Percentiles rank a stretch among this genome's conserved stretches.
Conservation (phyloP, 2,329 filamentous ascomycete genomes). For the Calonectria multiphialidica region DNA sequence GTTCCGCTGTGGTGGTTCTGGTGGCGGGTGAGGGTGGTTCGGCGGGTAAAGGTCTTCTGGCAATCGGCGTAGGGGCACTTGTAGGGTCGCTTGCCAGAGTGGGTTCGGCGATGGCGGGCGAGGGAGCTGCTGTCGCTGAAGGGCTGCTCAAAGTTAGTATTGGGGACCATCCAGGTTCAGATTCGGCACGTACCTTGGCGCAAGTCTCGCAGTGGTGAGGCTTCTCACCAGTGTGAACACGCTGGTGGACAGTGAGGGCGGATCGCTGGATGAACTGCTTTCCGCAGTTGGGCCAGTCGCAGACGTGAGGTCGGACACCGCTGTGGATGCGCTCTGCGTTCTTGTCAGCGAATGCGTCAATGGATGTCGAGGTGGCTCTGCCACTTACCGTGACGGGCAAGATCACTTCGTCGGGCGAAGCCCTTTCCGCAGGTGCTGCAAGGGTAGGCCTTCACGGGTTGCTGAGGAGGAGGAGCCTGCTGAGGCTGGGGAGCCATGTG, state of each 20-base stretch:
- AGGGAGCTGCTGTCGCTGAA: slow-evolving; percentile 97
- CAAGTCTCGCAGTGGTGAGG: slow-evolving; percentile 98
- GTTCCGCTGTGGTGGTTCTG: slow-evolving; percentile 97
- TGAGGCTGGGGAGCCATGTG: slow-evolving; percentile 50
- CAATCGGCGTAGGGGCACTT: slow-evolving; percentile 98
- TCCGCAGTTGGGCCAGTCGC: slow-evolving; percentile 87
- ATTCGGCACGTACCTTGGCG: slow-evolving; percentile 78
- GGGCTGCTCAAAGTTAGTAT: slow-evolving; percentile 66
- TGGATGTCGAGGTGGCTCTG: not conserved
- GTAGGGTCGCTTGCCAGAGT: slow-evolving; percentile 95
- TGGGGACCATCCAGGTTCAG: not conserved
- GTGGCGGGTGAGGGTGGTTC: slow-evolving; percentile 94
- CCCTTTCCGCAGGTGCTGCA: slow-evolving; percentile 92
- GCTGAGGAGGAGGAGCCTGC: slow-evolving; percentile 48
- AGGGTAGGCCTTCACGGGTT: slow-evolving; percentile 78
- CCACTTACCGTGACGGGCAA: slow-evolving; percentile 89
- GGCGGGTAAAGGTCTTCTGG: slow-evolving; percentile 97
- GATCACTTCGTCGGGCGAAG: slow-evolving; percentile 93
- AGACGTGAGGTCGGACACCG: slow-evolving; percentile 90
- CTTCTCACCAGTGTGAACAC: slow-evolving; percentile 98
- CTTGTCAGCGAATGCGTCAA: slow-evolving; percentile 38
- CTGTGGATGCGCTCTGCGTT: slow-evolving; percentile 93
- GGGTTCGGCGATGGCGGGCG: slow-evolving; percentile 92
- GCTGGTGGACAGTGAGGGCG: slow-evolving; percentile 92
- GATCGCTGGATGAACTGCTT: slow-evolving; percentile 99